Evolutionary conservation across 78 protist species (phyloP), one percentile per base, ranked within the genome.

Genomic region (Dictyostelium purpureum): DNA sequence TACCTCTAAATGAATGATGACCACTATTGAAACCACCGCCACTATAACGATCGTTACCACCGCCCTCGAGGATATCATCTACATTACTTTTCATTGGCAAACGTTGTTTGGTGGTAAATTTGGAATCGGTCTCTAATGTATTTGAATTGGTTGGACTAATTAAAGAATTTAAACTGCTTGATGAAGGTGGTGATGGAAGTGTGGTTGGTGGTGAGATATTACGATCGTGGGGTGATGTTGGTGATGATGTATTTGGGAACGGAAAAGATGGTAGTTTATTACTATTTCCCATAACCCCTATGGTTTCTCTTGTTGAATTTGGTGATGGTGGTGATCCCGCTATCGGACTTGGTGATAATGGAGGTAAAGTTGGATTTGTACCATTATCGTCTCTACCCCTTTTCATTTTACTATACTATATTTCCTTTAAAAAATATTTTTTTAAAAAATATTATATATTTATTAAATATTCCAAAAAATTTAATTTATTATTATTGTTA

Each of bases 301-400:
- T n/a, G n/a, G n/a, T n/a, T n/a, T n/a, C n/a, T n/a, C n/a, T 61
- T 31, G 67, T 16, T 28, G 33, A 24, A 24, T 37, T 37, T 16
- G 67, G 67, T 28, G 69, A 40, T 61, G 69, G 31, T 61, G 69
- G 38, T 61, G 69, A 28, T 59, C 9, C 9, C 26, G 59, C 6
- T 33, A 18, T 11, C 18, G 35, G 40, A 33, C 12, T 26, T 33
- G 71, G 56, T 71, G 56, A 21, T 5, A 57, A 6, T 9, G 78
- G 40, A 3, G 19, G 6, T 71, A 24, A 18, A 16, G 66, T 73
- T 45, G 65, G 26, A 18, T 26, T 45, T 33, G 79, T 38, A 49
- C 21, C 26, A 67, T 67, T 67, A 67, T 67, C 75, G 5, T 74
- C 80, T 74, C 80, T 74, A 49, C 14, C 18, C 51, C 80, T 74